These are phyloP conservation scores for Melanomma pulvis-pyrius DNA, from an alignment of 495 filamentous ascomycete species.

Conservation along the genomic window DNA sequence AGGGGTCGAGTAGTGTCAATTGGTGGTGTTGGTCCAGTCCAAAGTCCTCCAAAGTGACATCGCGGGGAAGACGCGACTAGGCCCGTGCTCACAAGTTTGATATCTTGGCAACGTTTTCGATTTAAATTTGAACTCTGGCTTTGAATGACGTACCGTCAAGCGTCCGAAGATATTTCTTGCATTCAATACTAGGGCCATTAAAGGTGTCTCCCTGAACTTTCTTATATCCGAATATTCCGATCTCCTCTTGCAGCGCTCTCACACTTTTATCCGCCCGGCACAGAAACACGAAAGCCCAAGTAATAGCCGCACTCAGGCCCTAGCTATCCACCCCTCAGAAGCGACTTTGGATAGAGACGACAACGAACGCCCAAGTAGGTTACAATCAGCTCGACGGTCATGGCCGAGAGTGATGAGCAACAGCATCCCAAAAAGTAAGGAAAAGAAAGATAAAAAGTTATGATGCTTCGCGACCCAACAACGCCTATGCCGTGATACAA, in stretches of 20 bases:
- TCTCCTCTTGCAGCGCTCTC: background rate
- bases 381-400: slow-evolving; percentile 14
- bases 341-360: background rate
- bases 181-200: too few species aligned
- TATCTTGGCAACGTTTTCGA: background rate
- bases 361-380: slow-evolving; percentile 9
- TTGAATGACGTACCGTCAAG: too few species aligned
- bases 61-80: slow-evolving; percentile 6
- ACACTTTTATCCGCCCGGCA: background rate
- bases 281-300: background rate
- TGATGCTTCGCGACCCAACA: slow-evolving; percentile 4
- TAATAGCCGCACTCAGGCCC: background rate
- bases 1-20: background rate
- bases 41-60: background rate
- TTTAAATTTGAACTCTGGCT: too few species aligned
- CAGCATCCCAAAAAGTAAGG: background rate
- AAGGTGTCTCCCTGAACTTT: background rate
- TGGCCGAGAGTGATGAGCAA: background rate
- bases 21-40: background rate
- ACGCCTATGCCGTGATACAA: slow-evolving; percentile 11
- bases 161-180: too few species aligned
- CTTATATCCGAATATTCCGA: slow-evolving; percentile 5
- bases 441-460: background rate
- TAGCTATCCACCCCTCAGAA: background rate
- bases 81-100: background rate